Conservation (phyloP, 2,329 filamentous ascomycete genomes). For the Sporothrix euskadiensis region DNA sequence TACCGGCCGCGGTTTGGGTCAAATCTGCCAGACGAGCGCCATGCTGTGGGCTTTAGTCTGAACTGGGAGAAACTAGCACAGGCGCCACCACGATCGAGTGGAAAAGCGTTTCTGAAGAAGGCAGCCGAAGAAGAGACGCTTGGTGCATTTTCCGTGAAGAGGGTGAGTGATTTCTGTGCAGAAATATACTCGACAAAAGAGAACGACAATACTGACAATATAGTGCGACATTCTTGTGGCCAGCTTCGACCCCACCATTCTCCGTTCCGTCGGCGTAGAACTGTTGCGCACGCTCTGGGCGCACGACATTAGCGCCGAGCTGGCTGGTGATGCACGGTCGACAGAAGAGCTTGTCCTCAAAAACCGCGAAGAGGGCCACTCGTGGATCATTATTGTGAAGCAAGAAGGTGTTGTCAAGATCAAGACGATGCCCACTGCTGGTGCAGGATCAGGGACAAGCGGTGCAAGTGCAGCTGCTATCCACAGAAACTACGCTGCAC, state of each 20-base stretch:
- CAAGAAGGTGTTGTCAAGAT: constrained; percentile 72
- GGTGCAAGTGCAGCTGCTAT: neutral
- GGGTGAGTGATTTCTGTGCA: constrained; percentile 51
- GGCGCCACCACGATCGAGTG: constrained; percentile 52
- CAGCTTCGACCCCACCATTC: constrained; percentile 75
- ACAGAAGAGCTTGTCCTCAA: constrained; percentile 76
- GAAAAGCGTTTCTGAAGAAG: constrained; percentile 66
- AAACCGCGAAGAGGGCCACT: constrained; percentile 75
- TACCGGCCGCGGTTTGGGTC: constrained; percentile 70
- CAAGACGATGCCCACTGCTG: constrained; percentile 59
- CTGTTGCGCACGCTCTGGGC: constrained; percentile 78
- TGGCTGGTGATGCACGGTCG: constrained; percentile 76
- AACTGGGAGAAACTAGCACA: constrained; percentile 80
- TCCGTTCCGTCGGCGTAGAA: constrained; percentile 74
- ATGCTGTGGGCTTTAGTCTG: constrained; percentile 90
- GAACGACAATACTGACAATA: neutral
- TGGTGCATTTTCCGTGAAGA: constrained; percentile 60
- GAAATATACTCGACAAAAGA: neutral
- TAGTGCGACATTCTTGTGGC: constrained; percentile 88
- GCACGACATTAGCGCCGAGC: constrained; percentile 82
- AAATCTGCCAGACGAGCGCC: constrained; percentile 60
- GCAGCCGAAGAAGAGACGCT: constrained; percentile 60
- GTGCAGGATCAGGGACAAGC: neutral
- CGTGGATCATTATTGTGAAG: constrained; percentile 88
- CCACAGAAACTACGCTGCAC: constrained; percentile 63